These are phyloP conservation scores for Trametes coccinea DNA, from an alignment of 768 basidiomycete species.

Conservation along the genomic window DNA sequence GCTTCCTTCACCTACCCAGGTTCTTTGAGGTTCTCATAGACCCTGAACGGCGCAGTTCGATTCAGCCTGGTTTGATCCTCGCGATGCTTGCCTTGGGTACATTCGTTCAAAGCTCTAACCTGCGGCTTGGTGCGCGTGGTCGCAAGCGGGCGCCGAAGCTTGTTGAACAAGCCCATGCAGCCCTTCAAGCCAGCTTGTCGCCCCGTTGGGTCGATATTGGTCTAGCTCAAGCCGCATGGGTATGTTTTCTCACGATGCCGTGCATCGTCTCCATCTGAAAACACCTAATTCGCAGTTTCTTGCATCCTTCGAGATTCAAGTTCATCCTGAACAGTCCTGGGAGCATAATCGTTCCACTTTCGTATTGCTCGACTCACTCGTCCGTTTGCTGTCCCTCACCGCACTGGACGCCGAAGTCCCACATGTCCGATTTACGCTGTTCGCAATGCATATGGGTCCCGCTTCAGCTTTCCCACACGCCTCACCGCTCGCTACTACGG, in stretches of 20 bases:
- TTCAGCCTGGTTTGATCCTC: constrained; percentile 69
- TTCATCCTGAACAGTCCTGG: constrained; percentile 58
- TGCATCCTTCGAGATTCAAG: constrained; percentile 68
- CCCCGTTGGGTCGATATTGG: constrained; percentile 72
- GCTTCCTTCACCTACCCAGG: constrained; percentile 67
- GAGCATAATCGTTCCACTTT: constrained; percentile 56
- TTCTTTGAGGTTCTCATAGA: constrained; percentile 64
- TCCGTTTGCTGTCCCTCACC: constrained; percentile 53
- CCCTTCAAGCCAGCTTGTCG: constrained; percentile 69
- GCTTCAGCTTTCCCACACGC: no score
- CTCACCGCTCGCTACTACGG: no score
- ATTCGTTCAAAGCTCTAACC: constrained; percentile 68
- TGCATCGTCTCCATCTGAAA: background rate
- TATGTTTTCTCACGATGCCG: background rate
- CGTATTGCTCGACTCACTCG: constrained; percentile 65
- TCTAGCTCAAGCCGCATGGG: constrained; percentile 70
- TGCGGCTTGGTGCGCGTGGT: constrained; percentile 43
- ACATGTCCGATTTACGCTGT: constrained; percentile 43
- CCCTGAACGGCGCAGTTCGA: constrained; percentile 46
- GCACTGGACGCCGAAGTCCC: constrained; percentile 47
- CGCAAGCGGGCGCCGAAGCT: constrained; percentile 58
- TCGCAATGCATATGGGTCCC: no score
- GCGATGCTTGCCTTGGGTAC: constrained; percentile 63
- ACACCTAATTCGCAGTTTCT: constrained; percentile 46
- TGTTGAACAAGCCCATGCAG: constrained; percentile 67